These are phyloP conservation scores for Fistulinella prunicolor DNA, from an alignment of 768 basidiomycete species.

Conservation along the genomic window DNA sequence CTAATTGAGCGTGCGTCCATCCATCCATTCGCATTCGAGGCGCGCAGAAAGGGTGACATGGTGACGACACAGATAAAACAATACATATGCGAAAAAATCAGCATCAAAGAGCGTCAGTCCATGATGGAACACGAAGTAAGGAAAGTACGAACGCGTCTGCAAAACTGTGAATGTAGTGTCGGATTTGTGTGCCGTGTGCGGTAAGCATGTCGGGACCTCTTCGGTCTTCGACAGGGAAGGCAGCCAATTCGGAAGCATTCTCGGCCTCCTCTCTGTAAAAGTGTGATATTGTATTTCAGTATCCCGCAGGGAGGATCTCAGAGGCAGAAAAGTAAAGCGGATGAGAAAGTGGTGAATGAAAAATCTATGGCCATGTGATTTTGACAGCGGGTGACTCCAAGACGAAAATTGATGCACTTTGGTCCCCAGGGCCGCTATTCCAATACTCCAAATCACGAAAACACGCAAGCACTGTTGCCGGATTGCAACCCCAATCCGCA, in stretches of 20 bases:
- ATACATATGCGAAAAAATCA: not conserved
- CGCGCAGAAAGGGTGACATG: too few species aligned
- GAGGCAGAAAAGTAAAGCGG: not conserved
- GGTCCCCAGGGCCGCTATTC: not conserved
- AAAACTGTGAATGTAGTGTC: conserved; percentile 64
- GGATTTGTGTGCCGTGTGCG: conserved; percentile 58
- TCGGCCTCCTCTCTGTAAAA: conserved; percentile 69
- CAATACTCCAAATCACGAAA: not conserved
- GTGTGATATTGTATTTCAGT: not conserved
- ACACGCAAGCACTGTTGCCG: too few species aligned
- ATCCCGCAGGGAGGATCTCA: not conserved
- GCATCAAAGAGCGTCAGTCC: not conserved
- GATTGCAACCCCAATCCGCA: not conserved
- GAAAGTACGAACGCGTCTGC: conserved; percentile 63
- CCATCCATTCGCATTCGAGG: too few species aligned
- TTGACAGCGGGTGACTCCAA: not conserved
- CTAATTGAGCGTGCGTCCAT: conserved; percentile 31
- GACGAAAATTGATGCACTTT: too few species aligned
- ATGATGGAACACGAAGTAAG: not conserved
- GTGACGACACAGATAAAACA: too few species aligned
- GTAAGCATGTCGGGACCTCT: conserved; percentile 54
- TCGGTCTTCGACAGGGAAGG: conserved; percentile 36
- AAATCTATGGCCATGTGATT: not conserved
- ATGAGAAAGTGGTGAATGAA: too few species aligned
- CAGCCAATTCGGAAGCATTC: conserved; percentile 63